These are phyloP conservation scores for Epichloe coenophiala DNA, from an alignment of 2,329 filamentous ascomycete species.

Conservation along the genomic window DNA sequence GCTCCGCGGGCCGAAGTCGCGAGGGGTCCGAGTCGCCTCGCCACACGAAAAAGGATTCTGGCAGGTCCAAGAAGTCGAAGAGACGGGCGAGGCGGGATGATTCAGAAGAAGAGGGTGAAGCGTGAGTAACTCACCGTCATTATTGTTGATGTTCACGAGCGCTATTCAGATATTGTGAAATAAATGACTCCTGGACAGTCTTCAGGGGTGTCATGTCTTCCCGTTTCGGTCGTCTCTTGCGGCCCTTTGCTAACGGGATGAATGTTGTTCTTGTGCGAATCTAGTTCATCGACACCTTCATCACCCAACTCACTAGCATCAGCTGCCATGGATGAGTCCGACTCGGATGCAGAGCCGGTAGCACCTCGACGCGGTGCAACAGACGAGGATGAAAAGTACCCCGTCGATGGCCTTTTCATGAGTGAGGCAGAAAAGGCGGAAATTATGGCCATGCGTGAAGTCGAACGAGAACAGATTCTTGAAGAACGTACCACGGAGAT, in stretches of 20 bases:
- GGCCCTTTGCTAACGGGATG: slow-evolving; percentile 4
- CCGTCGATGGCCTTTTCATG: slow-evolving; percentile 76
- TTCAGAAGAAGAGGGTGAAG: slow-evolving; percentile 51
- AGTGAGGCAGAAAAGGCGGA: slow-evolving; percentile 59
- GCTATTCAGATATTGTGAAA: not conserved
- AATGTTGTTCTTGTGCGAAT: not conserved
- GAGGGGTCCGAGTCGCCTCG: slow-evolving; percentile 41
- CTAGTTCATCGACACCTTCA: slow-evolving; percentile 54
- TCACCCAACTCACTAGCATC: slow-evolving; percentile 66
- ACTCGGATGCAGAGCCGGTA: slow-evolving; percentile 41
- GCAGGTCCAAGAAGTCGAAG: slow-evolving; percentile 32
- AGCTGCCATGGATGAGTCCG: slow-evolving; percentile 80
- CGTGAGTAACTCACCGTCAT: slow-evolving; percentile 18
- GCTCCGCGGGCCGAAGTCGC: slow-evolving; percentile 37
- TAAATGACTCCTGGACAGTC: not conserved
- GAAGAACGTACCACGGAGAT: slow-evolving; percentile 77
- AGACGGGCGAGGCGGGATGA: slow-evolving; percentile 28
- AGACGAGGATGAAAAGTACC: slow-evolving; percentile 56
- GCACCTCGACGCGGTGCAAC: slow-evolving; percentile 24
- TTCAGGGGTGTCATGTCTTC: not conserved
- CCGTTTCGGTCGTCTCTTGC: not conserved
- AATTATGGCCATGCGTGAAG: slow-evolving; percentile 78
- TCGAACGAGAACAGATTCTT: slow-evolving; percentile 80
- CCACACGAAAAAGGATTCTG: slow-evolving; percentile 18
- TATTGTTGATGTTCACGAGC: not conserved